phyloP scores from a whole-genome alignment of 2,329 filamentous ascomycete genomes.

The Huntiella moniliformis region DNA sequence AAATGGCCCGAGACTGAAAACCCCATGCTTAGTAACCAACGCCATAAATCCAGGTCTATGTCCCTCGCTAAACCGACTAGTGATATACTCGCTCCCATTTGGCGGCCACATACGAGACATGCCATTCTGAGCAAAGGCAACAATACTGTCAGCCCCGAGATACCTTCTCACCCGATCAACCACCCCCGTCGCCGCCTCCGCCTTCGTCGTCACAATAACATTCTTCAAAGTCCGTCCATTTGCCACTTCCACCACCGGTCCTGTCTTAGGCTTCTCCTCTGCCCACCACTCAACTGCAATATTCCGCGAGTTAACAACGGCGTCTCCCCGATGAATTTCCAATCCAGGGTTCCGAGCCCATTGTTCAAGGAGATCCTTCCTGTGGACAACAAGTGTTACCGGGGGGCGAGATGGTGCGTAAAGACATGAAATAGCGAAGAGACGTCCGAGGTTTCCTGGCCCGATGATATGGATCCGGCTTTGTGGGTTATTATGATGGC shows the following conservation, averaged over 20 bases:
- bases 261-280: conserved; percentile 21
- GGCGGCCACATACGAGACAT: conserved; percentile 51
- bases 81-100: conserved; percentile 25
- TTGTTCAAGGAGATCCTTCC: conserved; percentile 27
- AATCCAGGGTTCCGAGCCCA: conserved; percentile 29
- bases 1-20: conserved; percentile 32
- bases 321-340: conserved; percentile 23
- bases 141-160: conserved; percentile 43
- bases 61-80: conserved; percentile 21
- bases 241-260: conserved; percentile 23
- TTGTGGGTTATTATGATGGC: background rate
- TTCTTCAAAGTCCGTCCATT: conserved; percentile 37
- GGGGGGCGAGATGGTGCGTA: conserved; percentile 42
- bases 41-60: conserved; percentile 49
- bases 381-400: conserved; percentile 64
- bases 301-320: conserved; percentile 17
- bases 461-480: conserved; percentile 57
- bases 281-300: conserved; percentile 38
- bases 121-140: conserved; percentile 77
- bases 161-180: conserved; percentile 40
- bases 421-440: conserved; percentile 57
- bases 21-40: conserved; percentile 42
- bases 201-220: conserved; percentile 64
- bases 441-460: conserved; percentile 59
- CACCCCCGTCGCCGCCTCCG: conserved; percentile 45